Conservation (phyloP, 2,329 filamentous ascomycete genomes). For the Aspergillus niger region DNA sequence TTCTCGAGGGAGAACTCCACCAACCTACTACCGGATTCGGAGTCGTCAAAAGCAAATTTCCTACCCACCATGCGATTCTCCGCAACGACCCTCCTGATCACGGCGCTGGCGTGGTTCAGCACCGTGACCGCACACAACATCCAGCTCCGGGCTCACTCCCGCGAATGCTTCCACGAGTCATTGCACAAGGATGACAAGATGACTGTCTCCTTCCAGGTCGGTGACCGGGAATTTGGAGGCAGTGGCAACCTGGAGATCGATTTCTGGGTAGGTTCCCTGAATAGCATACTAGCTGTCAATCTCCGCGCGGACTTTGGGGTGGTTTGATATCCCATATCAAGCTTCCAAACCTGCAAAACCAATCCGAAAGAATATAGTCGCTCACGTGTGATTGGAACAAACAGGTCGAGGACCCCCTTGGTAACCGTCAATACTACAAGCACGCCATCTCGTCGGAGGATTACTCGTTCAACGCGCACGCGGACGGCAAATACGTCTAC, state of each 20-base stretch:
- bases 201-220: slow-evolving; percentile 98
- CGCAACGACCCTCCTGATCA: slow-evolving; percentile 46
- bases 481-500: slow-evolving; percentile 90
- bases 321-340: neutral
- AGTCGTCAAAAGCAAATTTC: neutral
- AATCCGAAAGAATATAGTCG: neutral
- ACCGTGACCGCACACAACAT: slow-evolving; percentile 86
- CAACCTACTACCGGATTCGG: neutral
- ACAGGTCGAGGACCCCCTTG: slow-evolving; percentile 76
- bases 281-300: neutral
- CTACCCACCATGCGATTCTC: slow-evolving; percentile 44
- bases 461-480: slow-evolving; percentile 81
- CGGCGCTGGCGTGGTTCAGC: slow-evolving; percentile 59
- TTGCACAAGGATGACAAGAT: slow-evolving; percentile 95
- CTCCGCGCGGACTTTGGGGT: neutral
- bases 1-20: neutral
- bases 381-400: neutral
- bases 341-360: neutral
- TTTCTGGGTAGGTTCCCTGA: slow-evolving; percentile 77
- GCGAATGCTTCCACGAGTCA: slow-evolving; percentile 96
- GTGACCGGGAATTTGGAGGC: slow-evolving; percentile 91
- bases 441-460: slow-evolving; percentile 85
- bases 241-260: slow-evolving; percentile 95
- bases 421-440: slow-evolving; percentile 76
- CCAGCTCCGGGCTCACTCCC: slow-evolving; percentile 85